Percentiles rank a stretch among this genome's conserved stretches.
Evolutionary conservation across 2,329 filamentous ascomycete species (phyloP).

Genomic region (Knufia petricola): DNA sequence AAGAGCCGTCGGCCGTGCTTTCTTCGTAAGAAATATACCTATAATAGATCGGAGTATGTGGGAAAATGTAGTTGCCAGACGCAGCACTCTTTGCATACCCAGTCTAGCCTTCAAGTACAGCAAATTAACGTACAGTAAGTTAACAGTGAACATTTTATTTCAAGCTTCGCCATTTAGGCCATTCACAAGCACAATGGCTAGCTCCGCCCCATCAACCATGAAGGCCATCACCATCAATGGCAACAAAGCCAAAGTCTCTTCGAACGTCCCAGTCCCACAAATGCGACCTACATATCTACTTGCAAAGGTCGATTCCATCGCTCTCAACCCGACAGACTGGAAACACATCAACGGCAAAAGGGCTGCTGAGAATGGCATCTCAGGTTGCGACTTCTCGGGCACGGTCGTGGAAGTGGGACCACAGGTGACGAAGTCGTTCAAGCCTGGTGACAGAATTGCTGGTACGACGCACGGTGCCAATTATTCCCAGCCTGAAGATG

Average conservation of each 20-base stretch:
- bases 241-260: conserved; percentile 22
- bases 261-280: conserved; percentile 22
- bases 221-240: conserved; percentile 17
- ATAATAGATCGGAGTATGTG: too few relatives aligned
- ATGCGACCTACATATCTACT: conserved; percentile 37
- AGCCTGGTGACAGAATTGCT: conserved; percentile 37
- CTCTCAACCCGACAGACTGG: conserved; percentile 17
- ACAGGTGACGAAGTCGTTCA: conserved; percentile 34
- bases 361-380: conserved; percentile 23
- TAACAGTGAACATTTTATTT: neutral
- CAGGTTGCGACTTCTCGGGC: conserved; percentile 37
- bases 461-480: conserved; percentile 18
- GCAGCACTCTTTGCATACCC: too few relatives aligned
- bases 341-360: conserved; percentile 3
- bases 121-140: neutral
- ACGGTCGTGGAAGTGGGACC: conserved; percentile 39
- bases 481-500: conserved; percentile 15
- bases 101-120: neutral
- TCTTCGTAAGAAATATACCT: too few relatives aligned
- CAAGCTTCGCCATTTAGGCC: neutral
- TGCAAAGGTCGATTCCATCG: conserved; percentile 14
- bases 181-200: neutral
- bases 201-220: conserved; percentile 10
- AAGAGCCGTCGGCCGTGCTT: too few relatives aligned
- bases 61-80: too few relatives aligned